Conservation (phyloP, 2,329 filamentous ascomycete species). For the Aspergillus bombycis region DNA sequence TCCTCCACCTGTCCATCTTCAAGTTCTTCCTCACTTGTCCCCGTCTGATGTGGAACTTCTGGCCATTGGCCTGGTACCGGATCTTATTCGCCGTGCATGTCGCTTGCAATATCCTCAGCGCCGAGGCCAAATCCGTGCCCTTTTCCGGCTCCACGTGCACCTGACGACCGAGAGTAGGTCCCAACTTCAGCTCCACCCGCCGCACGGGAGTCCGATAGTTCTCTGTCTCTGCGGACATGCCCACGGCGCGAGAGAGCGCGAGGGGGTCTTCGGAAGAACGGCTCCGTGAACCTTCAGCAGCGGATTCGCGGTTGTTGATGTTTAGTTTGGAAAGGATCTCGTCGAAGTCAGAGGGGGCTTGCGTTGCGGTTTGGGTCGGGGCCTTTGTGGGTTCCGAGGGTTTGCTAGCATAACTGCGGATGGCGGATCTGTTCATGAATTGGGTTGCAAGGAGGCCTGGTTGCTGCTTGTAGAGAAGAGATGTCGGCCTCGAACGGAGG, state of each 20-base stretch:
- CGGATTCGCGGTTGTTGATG: conserved; percentile 19
- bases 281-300: neutral
- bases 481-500: conserved; percentile 37
- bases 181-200: conserved; percentile 40
- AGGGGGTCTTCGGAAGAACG: conserved; percentile 18
- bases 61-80: conserved; percentile 31
- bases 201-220: conserved; percentile 24
- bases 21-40: conserved; percentile 47
- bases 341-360: conserved; percentile 30
- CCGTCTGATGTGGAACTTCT: conserved; percentile 47
- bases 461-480: conserved; percentile 25
- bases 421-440: conserved; percentile 11
- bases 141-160: conserved; percentile 38
- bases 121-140: conserved; percentile 33
- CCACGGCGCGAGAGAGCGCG: conserved; percentile 26
- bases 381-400: conserved; percentile 6
- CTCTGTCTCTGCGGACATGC: conserved; percentile 21
- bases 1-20: conserved; percentile 45
- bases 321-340: conserved; percentile 38
- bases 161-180: conserved; percentile 41
- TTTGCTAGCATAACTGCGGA: conserved; percentile 13
- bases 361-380: conserved; percentile 1
- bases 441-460: conserved; percentile 16
- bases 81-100: conserved; percentile 39
- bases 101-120: conserved; percentile 31